These are phyloP conservation scores for Cryptosporidium viatorum DNA, from an alignment of 169 alveolate genomes.

Conservation along the genomic window DNA sequence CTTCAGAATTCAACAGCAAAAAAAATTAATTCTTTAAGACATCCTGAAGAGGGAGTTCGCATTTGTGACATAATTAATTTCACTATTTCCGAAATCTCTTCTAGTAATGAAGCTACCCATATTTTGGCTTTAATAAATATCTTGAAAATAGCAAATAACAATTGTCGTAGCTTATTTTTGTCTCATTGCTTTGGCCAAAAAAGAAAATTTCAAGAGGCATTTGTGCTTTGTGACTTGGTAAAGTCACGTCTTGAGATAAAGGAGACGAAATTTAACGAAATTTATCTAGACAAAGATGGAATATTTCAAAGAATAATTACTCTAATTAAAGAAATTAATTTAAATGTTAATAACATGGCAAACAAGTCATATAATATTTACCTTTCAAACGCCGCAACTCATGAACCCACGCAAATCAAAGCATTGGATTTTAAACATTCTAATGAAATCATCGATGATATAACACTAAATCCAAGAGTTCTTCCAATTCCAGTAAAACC, in stretches of 20 bases:
- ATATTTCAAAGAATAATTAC: constrained; percentile 22
- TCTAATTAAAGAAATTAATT: constrained; percentile 4
- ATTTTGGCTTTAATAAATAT: neutral
- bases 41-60: constrained; percentile 67
- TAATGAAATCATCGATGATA: constrained; percentile 3
- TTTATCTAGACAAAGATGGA: constrained; percentile 1
- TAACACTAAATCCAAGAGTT: constrained; percentile 18
- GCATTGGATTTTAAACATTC: neutral
- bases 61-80: constrained; percentile 41
- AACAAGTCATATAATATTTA: constrained; percentile 30
- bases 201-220: constrained; percentile 64
- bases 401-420: neutral
- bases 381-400: neutral
- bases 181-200: constrained; percentile 46
- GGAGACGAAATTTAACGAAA: neutral
- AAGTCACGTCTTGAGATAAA: constrained; percentile 40
- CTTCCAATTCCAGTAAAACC: constrained; percentile 69
- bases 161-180: constrained; percentile 49
- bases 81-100: constrained; percentile 40
- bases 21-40: neutral
- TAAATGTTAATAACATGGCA: constrained; percentile 2
- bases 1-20: neutral
- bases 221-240: constrained; percentile 50
- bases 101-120: neutral
- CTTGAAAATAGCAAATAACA: neutral